Evolutionary conservation across 768 basidiomycete species (phyloP), one percentile per base, ranked within the genome.

Genomic region (Leccinum pellstonianum): DNA sequence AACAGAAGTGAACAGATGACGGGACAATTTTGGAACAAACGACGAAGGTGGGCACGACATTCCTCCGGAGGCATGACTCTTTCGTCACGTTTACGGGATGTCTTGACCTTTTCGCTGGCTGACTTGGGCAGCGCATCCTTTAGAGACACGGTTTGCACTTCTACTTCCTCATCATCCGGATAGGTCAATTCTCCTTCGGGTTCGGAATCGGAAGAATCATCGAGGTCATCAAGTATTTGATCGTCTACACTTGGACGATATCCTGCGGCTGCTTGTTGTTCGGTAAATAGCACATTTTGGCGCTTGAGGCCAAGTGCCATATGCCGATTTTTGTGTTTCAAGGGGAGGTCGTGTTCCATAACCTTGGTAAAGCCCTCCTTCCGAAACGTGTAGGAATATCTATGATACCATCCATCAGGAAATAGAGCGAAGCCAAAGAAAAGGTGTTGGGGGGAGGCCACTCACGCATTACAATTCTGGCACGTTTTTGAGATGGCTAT

Each of bases 311-410:
- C 77, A 10, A 83, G 55, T 17, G 83, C 80, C 5, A 70, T 67
- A 69, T 87, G 82, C 43, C 77, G 74, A 49, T 73, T 80, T 73
- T 91, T 94, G 71, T 93, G 87, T 74, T 94, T 96, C 2, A 73
- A 54, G 6, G 91, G 80, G 33, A 98, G 81, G 66, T 95, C 95
- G 69, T 93, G 92, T 76, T 98, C 95, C 70, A 98, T 88, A 57
- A 99, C 83, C 76, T 98, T 98, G 54, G 90, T 93, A 73, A 91
- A 81, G 0, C 92, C 93, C 69, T 99, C 97, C 73, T 93, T 98
- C 55, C 95, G 88, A 75, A 91, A 93, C 0, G 94, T 93, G 71
- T 92, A 95, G 3, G 83, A 86, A 65, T 82, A 75, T 29, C 93
- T 95, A 52, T 38, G 14, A 41, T n/a, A 52, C 48, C 4, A 63